phyloP scores from a whole-genome alignment of 2,329 filamentous ascomycete species.

The Fusarium subtropicale region DNA sequence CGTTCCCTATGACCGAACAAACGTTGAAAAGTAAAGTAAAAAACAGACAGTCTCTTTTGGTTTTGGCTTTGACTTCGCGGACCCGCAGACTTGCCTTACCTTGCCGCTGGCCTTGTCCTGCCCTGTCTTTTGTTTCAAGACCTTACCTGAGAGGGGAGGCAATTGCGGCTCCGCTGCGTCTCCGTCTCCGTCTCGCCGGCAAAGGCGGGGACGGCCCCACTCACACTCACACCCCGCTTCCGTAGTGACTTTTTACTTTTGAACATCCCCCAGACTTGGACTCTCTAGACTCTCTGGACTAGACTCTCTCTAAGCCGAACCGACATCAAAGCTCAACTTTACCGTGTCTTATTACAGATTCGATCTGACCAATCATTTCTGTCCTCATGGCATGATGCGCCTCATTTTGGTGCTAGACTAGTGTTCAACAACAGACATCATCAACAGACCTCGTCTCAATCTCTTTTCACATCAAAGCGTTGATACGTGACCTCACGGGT shows the following conservation, averaged over 20 bases:
- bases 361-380: not conserved
- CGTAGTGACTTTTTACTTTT: not conserved
- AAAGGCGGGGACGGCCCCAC: conserved; percentile 38
- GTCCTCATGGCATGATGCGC: conserved; percentile 3
- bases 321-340: conserved; percentile 3
- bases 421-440: not conserved
- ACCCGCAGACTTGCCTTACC: conserved; percentile 42
- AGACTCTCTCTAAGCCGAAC: not conserved
- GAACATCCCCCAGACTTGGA: conserved; percentile 20
- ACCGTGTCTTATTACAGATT: not conserved
- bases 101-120: not conserved
- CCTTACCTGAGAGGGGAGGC: not conserved
- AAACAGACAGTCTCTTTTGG: not conserved
- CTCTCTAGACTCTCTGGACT: not conserved
- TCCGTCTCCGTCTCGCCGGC: conserved; percentile 45
- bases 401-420: not conserved
- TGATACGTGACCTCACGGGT: not conserved
- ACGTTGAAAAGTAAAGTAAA: conserved; percentile 9
- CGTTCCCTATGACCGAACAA: conserved; percentile 43
- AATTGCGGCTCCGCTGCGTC: conserved; percentile 49
- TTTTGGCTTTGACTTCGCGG: conserved; percentile 39
- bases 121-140: not conserved
- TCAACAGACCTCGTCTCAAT: conserved; percentile 1
- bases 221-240: conserved; percentile 19
- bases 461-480: conserved; percentile 1